These are phyloP conservation scores for Fonsecaea erecta DNA, from an alignment of 2,329 filamentous ascomycete genomes.

Conservation along the genomic window DNA sequence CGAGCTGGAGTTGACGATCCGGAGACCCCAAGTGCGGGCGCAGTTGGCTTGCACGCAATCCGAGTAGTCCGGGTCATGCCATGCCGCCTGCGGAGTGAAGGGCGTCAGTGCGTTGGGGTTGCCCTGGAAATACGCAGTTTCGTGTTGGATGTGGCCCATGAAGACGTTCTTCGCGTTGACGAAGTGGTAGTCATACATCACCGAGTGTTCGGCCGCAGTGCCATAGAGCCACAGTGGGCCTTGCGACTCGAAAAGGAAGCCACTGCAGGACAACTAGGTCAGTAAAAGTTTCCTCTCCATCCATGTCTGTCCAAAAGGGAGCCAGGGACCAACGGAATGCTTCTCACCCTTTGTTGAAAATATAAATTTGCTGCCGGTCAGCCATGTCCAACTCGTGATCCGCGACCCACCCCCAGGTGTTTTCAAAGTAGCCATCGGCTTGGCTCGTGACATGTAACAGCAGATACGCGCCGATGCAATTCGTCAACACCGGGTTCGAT, in stretches of 20 bases:
- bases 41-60: conserved; percentile 46
- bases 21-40: conserved; percentile 65
- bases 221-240: conserved; percentile 65
- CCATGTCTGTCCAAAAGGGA: background rate
- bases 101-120: conserved; percentile 64
- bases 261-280: conserved; percentile 42
- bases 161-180: conserved; percentile 64
- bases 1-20: conserved; percentile 61
- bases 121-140: conserved; percentile 74
- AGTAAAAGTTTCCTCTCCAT: background rate
- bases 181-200: conserved; percentile 74
- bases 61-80: conserved; percentile 59
- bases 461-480: conserved; percentile 48
- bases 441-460: conserved; percentile 67
- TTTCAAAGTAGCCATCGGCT: conserved; percentile 50
- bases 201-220: conserved; percentile 68
- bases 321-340: background rate
- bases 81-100: conserved; percentile 53
- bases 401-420: conserved; percentile 43
- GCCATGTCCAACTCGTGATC: conserved; percentile 43
- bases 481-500: conserved; percentile 37
- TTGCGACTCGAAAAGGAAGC: conserved; percentile 46
- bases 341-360: conserved; percentile 58
- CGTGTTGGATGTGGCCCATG: conserved; percentile 69
- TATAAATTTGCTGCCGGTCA: conserved; percentile 65